Evolutionary conservation across 1,284 basidiomycete species (phyloP).

Genomic region (Puccinia horiana): DNA sequence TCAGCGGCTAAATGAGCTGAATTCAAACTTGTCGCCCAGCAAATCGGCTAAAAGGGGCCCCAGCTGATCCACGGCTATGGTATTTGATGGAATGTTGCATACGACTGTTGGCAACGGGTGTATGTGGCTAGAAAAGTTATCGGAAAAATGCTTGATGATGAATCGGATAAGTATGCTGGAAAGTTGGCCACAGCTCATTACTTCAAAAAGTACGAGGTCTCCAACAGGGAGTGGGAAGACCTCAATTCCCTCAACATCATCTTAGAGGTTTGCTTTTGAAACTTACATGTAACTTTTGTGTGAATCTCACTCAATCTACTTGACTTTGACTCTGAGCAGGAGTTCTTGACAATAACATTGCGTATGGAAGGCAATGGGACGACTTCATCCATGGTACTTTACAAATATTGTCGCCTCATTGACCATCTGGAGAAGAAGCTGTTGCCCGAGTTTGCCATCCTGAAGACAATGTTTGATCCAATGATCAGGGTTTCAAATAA

Average conservation of each 20-base stretch:
- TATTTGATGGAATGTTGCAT: not conserved
- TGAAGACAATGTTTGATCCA: too few species aligned
- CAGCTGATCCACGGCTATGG: not conserved
- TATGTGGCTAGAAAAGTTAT: not conserved
- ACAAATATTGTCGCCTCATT: not conserved
- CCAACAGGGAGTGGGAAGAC: too few species aligned
- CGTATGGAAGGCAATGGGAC: not conserved
- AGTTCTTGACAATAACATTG: not conserved
- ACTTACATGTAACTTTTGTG: too few species aligned
- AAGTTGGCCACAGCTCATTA: too few species aligned
- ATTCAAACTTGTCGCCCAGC: too few species aligned
- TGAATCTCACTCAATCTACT: too few species aligned
- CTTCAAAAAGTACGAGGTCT: too few species aligned
- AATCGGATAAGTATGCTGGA: not conserved
- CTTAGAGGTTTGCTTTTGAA: not conserved
- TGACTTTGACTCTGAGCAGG: not conserved
- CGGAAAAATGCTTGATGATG: not conserved
- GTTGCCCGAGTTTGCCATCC: not conserved
- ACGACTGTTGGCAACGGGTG: not conserved
- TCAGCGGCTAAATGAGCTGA: too few species aligned
- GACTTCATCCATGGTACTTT: not conserved
- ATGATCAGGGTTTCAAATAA: conserved; percentile 2
- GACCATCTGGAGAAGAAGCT: not conserved
- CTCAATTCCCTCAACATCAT: too few species aligned
- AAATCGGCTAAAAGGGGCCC: too few species aligned